Evolutionary conservation across 441 rosid species (phyloP).

Genomic region (Populus hybrid): DNA sequence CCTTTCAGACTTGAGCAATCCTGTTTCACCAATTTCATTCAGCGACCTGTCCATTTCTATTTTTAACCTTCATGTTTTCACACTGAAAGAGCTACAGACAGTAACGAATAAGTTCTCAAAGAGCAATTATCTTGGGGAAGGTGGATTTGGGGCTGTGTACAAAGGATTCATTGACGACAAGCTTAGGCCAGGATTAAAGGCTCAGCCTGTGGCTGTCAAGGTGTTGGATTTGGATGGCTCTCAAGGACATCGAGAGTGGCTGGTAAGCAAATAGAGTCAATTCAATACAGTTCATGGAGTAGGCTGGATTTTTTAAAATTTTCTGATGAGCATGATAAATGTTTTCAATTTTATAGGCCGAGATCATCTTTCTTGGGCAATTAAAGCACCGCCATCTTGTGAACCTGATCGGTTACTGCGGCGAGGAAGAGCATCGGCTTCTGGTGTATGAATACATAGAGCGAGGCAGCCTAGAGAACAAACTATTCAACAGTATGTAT

Average conservation of each 20-base stretch:
- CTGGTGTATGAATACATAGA: slow-evolving; percentile 72
- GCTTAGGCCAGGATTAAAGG: no score
- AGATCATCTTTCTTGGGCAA: slow-evolving; percentile 78
- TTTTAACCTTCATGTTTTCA: slow-evolving; percentile 55
- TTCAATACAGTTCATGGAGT: background rate
- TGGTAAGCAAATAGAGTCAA: no score
- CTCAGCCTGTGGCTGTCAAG: no score
- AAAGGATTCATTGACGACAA: no score
- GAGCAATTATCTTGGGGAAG: slow-evolving; percentile 28
- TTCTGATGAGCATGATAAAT: background rate
- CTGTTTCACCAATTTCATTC: slow-evolving; percentile 43
- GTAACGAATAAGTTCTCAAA: slow-evolving; percentile 51
- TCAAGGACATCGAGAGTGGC: no score
- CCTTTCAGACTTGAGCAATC: slow-evolving; percentile 57
- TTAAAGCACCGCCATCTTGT: slow-evolving; percentile 70
- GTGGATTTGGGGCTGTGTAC: no score
- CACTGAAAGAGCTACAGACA: slow-evolving; percentile 46
- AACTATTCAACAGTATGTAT: slow-evolving; percentile 57
- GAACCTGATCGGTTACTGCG: slow-evolving; percentile 71
- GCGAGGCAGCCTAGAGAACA: slow-evolving; percentile 74
- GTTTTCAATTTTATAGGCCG: slow-evolving; percentile 43
- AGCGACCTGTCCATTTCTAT: slow-evolving; percentile 33
- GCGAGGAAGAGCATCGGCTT: slow-evolving; percentile 71
- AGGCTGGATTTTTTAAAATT: background rate
- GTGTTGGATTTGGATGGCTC: no score